A percentile compares a stretch with the other conserved stretches of the same genome.
Conservation (phyloP, 2,329 filamentous ascomycete species). For the Aaosphaeria arxii region DNA sequence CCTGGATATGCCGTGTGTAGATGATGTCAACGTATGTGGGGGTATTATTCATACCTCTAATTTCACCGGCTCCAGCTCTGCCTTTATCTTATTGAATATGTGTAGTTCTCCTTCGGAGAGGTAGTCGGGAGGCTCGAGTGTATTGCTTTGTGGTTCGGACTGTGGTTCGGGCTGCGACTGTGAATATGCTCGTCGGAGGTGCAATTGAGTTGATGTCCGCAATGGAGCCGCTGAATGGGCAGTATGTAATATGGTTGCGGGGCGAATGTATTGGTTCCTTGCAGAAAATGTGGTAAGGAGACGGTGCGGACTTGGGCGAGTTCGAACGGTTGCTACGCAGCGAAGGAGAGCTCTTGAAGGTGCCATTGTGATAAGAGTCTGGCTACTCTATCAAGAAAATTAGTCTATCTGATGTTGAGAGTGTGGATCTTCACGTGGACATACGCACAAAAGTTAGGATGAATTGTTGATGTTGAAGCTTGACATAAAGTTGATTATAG, state of each 20-base stretch:
- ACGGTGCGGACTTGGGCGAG: constrained; percentile 17
- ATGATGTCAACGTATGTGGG: too few relatives aligned
- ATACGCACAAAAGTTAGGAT: not conserved
- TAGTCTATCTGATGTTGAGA: too few relatives aligned
- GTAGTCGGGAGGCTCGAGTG: constrained; percentile 44
- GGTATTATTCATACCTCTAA: constrained; percentile 40
- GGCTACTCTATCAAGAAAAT: not conserved
- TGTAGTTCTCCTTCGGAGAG: constrained; percentile 45
- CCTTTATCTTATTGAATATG: constrained; percentile 47
- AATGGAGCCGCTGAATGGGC: not conserved
- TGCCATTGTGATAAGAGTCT: constrained; percentile 21
- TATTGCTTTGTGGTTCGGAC: constrained; percentile 3
- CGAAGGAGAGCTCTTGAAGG: constrained; percentile 31
- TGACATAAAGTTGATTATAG: constrained; percentile 5
- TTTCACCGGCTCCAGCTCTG: constrained; percentile 40
- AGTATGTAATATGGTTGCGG: not conserved
- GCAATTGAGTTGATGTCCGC: constrained; percentile 4
- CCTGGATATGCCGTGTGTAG: not conserved
- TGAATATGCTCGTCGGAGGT: constrained; percentile 19
- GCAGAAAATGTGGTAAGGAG: not conserved
- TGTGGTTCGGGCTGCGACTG: constrained; percentile 3
- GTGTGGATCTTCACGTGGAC: too few relatives aligned
- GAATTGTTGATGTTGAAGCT: constrained; percentile 11
- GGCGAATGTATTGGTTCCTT: constrained; percentile 1
- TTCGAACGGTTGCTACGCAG: constrained; percentile 16